Percentiles rank a stretch among this genome's conserved stretches.
phyloP scores from a whole-genome alignment of 2,329 filamentous ascomycete species.

The Fusarium hostae region DNA sequence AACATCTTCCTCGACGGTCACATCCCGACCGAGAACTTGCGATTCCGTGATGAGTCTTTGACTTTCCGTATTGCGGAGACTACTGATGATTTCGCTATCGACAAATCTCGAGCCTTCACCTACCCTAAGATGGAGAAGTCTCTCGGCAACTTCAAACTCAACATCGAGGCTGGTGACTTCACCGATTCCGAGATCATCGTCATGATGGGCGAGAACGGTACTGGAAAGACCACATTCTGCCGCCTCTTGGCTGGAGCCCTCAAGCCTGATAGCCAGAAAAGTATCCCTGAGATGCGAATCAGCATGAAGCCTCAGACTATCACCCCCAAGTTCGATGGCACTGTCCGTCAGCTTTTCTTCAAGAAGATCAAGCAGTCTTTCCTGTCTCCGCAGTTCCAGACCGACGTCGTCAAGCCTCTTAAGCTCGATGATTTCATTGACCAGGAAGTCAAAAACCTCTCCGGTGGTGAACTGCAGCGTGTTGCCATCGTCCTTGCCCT shows the following conservation, averaged over 20 bases:
- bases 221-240: conserved; percentile 99
- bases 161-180: conserved; percentile 84
- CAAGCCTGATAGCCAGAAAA: conserved; percentile 83
- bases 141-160: conserved; percentile 86
- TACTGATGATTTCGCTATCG: conserved; percentile 85
- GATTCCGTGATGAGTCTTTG: conserved; percentile 96
- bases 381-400: conserved; percentile 97
- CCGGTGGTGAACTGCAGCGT: conserved; percentile 98
- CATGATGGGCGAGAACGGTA: conserved; percentile 99
- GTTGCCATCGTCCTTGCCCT: conserved; percentile 98
- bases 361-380: conserved; percentile 99
- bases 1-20: conserved; percentile 99
- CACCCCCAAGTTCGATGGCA: conserved; percentile 97
- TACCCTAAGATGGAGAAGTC: conserved; percentile 96
- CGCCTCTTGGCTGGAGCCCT: conserved; percentile 92
- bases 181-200: conserved; percentile 99
- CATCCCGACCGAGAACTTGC: conserved; percentile 97
- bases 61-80: conserved; percentile 95
- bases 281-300: conserved; percentile 93
- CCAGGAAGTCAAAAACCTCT: conserved; percentile 98
- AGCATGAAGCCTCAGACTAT: conserved; percentile 99
- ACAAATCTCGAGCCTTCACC: conserved; percentile 84
- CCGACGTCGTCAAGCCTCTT: conserved; percentile 98
- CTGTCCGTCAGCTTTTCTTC: conserved; percentile 97
- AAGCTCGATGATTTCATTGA: conserved; percentile 99